These are phyloP conservation scores for Plasmodium knowlesi DNA, from an alignment of 169 alveolate genomes.

Conservation along the genomic window DNA sequence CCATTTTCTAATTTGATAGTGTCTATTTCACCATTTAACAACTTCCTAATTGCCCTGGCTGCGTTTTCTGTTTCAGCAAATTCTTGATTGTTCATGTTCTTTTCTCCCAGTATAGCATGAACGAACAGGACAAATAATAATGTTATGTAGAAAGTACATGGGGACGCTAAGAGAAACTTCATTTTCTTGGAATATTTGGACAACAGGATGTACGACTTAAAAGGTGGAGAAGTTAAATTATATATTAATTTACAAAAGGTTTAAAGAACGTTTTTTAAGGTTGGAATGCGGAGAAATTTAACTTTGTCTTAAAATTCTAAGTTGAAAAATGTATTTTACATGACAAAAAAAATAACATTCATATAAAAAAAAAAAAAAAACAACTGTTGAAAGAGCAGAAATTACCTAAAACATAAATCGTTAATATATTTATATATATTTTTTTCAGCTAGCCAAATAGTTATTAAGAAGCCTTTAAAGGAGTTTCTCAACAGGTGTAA, in stretches of 20 bases:
- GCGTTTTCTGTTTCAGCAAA: slow-evolving; percentile 72
- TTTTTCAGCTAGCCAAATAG: slow-evolving; percentile 31
- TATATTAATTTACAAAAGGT: slow-evolving; percentile 14
- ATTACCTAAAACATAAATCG: neutral
- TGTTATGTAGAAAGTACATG: slow-evolving; percentile 2
- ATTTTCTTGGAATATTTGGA: slow-evolving; percentile 29
- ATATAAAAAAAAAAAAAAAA: slow-evolving; percentile 5
- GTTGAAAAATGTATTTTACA: neutral
- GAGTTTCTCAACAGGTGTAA: neutral
- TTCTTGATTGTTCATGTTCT: slow-evolving; percentile 5
- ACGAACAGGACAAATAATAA: slow-evolving; percentile 11
- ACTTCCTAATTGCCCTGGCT: slow-evolving; percentile 60
- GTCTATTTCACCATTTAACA: slow-evolving; percentile 61
- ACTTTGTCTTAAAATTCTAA: slow-evolving; percentile 7
- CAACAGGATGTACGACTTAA: slow-evolving; percentile 1
- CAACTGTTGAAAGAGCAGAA: slow-evolving; percentile 3
- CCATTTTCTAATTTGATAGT: slow-evolving; percentile 67
- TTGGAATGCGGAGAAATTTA: neutral
- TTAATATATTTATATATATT: neutral
- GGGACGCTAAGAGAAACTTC: neutral
- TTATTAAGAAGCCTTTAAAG: neutral
- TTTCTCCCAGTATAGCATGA: neutral
- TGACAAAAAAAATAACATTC: neutral
- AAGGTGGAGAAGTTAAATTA: neutral
- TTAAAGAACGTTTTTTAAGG: neutral